Percentiles rank a stretch among this genome's conserved stretches.
Evolutionary conservation across 1,139 yeast species (phyloP).

Genomic region (Sugiyamaella castrensis): DNA sequence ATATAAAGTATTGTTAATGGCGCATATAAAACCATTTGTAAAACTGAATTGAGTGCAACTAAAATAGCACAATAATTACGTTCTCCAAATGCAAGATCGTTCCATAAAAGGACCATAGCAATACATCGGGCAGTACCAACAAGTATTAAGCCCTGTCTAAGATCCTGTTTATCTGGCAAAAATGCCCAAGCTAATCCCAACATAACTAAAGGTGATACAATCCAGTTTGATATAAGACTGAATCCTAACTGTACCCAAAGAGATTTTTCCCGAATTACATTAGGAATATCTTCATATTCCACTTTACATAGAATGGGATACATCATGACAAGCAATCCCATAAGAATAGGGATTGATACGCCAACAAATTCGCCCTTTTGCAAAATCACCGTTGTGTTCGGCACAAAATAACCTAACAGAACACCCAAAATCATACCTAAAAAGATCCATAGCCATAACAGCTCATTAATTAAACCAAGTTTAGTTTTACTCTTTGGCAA

Average conservation of each 20-base stretch:
- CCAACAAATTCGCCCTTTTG: constrained; percentile 30
- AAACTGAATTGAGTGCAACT: constrained; percentile 51
- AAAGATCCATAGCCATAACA: constrained; percentile 34
- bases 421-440: constrained; percentile 35
- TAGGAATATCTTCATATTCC: constrained; percentile 46
- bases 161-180: constrained; percentile 49
- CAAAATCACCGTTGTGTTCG: constrained; percentile 26
- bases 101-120: constrained; percentile 66
- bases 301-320: constrained; percentile 56
- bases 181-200: constrained; percentile 54
- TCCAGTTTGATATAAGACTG: constrained; percentile 53
- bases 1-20: constrained; percentile 45
- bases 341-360: constrained; percentile 47
- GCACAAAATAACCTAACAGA: constrained; percentile 34
- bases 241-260: constrained; percentile 40
- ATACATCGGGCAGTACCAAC: constrained; percentile 61
- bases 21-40: constrained; percentile 55
- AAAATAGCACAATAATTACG: constrained; percentile 50
- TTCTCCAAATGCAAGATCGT: constrained; percentile 55
- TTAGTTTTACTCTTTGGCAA: background rate
- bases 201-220: constrained; percentile 57
- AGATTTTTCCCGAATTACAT: constrained; percentile 27
- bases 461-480: constrained; percentile 28
- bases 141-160: constrained; percentile 54
- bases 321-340: constrained; percentile 58